Percentiles rank a stretch among this genome's conserved stretches.
phyloP scores from a whole-genome alignment of 257 asterid species.

The Solanum virginianum region DNA sequence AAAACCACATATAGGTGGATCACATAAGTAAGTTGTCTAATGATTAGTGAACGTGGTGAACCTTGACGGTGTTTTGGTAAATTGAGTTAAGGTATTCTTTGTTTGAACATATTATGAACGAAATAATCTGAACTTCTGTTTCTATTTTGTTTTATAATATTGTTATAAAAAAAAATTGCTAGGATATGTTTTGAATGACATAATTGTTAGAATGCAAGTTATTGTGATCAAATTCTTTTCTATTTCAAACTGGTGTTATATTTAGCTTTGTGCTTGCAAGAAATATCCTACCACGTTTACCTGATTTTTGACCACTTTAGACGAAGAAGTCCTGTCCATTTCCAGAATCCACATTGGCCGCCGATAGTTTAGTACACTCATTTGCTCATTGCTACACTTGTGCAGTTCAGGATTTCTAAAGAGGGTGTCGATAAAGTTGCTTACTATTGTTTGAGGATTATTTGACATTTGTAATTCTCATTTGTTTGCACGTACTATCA shows the following conservation, averaged over 20 bases:
- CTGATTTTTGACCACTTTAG: too few relatives aligned
- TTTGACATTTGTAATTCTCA: neutral
- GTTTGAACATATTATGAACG: neutral
- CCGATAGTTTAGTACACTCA: too few relatives aligned
- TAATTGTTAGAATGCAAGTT: neutral
- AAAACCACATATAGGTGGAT: slow-evolving; percentile 5
- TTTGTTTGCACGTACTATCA: neutral
- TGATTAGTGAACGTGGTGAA: neutral
- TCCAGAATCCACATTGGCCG: too few relatives aligned
- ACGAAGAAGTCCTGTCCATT: too few relatives aligned
- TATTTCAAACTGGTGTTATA: neutral
- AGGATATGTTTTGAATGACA: neutral
- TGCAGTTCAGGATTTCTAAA: too few relatives aligned
- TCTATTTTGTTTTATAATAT: neutral
- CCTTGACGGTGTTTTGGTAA: neutral
- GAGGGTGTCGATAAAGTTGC: too few relatives aligned
- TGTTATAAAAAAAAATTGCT: neutral
- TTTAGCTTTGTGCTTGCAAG: neutral
- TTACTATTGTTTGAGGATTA: too few relatives aligned
- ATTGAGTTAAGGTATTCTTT: neutral
- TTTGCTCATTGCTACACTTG: too few relatives aligned
- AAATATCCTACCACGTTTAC: too few relatives aligned
- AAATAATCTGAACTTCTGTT: neutral
- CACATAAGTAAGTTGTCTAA: slow-evolving; percentile 18
- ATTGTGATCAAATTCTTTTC: neutral